These are phyloP conservation scores for Panicum hallii DNA, from an alignment of 202 grass and related monocot species.

Conservation along the genomic window DNA sequence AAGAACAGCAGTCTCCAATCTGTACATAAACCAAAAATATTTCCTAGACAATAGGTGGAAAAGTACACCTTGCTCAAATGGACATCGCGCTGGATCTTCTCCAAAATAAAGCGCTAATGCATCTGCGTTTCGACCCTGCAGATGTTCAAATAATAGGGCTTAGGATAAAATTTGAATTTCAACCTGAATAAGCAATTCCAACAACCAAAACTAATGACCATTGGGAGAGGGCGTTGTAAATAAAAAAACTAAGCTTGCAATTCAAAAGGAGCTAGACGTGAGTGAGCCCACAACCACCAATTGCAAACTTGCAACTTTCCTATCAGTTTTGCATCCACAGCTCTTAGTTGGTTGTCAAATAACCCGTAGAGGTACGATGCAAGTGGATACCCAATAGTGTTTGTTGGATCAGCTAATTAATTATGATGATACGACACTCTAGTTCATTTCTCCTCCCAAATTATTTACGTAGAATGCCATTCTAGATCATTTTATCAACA, in stretches of 20 bases:
- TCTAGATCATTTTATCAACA: no score
- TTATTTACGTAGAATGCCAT: no score
- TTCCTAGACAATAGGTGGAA: neutral
- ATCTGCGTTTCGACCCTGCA: constrained; percentile 95
- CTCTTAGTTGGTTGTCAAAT: neutral
- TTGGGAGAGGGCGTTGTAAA: neutral
- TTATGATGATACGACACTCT: no score
- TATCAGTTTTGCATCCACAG: neutral
- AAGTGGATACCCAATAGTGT: no score
- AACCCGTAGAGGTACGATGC: neutral
- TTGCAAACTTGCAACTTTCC: neutral
- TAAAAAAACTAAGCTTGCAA: neutral
- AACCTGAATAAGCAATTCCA: constrained; percentile 7
- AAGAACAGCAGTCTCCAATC: constrained; percentile 28
- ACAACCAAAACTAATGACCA: neutral
- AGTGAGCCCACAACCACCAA: neutral
- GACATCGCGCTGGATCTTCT: constrained; percentile 89
- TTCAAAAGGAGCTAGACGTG: neutral
- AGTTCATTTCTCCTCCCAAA: no score
- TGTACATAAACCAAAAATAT: constrained; percentile 21
- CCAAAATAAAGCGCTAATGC: constrained; percentile 99
- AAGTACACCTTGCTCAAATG: constrained; percentile 92
- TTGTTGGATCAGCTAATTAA: no score
- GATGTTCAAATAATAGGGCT: constrained; percentile 31
- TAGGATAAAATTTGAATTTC: neutral